Evolutionary conservation across 2,329 filamentous ascomycete species (phyloP).

Genomic region (Penicillium verrucosum): DNA sequence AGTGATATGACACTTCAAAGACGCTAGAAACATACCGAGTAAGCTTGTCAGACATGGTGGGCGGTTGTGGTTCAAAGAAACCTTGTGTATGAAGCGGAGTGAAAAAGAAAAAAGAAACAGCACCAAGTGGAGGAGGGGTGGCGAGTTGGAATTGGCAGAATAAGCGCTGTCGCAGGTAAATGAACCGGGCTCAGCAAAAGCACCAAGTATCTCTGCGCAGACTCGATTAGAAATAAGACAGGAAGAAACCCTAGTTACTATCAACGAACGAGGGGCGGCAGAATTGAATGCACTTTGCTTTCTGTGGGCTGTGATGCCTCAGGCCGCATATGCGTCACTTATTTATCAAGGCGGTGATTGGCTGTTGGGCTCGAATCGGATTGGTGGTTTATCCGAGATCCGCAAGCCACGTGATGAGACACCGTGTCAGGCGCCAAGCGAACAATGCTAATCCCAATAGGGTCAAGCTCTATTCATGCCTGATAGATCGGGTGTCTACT

Average conservation of each 20-base stretch:
- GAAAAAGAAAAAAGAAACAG: constrained; percentile 11
- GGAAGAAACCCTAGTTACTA: constrained; percentile 15
- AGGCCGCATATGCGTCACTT: constrained; percentile 18
- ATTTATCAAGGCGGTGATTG: constrained; percentile 23
- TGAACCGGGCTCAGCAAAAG: constrained; percentile 15
- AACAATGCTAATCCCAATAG: constrained; percentile 15
- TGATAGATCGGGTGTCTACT: constrained; percentile 27
- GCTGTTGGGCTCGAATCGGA: not conserved
- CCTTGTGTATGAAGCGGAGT: constrained; percentile 12
- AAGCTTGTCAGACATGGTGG: constrained; percentile 84
- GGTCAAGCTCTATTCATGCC: constrained; percentile 20
- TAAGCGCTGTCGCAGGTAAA: constrained; percentile 10
- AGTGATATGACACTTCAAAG: not conserved
- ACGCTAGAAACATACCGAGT: constrained; percentile 69
- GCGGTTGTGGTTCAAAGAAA: constrained; percentile 22
- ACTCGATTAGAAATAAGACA: constrained; percentile 14
- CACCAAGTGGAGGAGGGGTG: not conserved
- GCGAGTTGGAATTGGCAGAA: not conserved
- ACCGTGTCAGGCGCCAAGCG: constrained; percentile 17
- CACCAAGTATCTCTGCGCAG: constrained; percentile 24
- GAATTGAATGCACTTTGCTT: constrained; percentile 23
- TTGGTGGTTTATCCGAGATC: not conserved
- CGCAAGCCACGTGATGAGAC: constrained; percentile 14
- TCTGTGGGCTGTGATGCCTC: constrained; percentile 26
- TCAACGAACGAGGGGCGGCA: constrained; percentile 15